phyloP scores from a whole-genome alignment of 192 early-diverging fungal genomes.

The Backusella sp. region DNA sequence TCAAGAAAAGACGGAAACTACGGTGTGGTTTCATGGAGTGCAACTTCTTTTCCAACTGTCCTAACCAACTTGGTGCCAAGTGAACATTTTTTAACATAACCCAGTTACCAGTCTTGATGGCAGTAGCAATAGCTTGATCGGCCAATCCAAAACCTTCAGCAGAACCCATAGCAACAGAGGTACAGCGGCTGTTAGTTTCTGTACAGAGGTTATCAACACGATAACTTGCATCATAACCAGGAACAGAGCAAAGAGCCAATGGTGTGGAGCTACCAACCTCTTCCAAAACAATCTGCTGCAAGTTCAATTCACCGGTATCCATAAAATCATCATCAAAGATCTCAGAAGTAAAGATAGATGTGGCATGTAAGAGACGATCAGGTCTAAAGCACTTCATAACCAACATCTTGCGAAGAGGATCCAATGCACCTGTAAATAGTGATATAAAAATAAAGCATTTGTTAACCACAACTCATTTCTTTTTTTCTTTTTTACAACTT shows the following conservation, averaged over 20 bases:
- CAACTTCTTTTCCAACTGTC: slow-evolving; percentile 93
- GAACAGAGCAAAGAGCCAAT: slow-evolving; percentile 87
- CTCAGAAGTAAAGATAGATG: slow-evolving; percentile 65
- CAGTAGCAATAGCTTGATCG: slow-evolving; percentile 83
- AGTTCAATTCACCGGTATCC: slow-evolving; percentile 61
- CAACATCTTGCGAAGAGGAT: slow-evolving; percentile 75
- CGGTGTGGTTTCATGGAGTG: slow-evolving; percentile 81
- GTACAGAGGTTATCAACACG: slow-evolving; percentile 88
- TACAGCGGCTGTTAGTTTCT: slow-evolving; percentile 56
- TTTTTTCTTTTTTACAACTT: slow-evolving; percentile 1
- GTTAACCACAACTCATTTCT: not conserved
- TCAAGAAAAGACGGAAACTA: slow-evolving; percentile 94
- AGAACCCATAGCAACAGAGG: slow-evolving; percentile 97
- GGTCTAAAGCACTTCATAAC: slow-evolving; percentile 86
- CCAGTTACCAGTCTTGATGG: slow-evolving; percentile 86
- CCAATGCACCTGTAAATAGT: slow-evolving; percentile 38
- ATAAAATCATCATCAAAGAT: slow-evolving; percentile 65
- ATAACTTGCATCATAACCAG: slow-evolving; percentile 95
- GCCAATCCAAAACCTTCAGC: slow-evolving; percentile 89
- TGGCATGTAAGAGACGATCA: slow-evolving; percentile 80
- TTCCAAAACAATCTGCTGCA: slow-evolving; percentile 64
- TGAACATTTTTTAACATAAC: slow-evolving; percentile 99
- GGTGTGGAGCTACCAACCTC: slow-evolving; percentile 78
- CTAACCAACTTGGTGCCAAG: slow-evolving; percentile 89
- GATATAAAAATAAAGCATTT: not conserved